A percentile compares a stretch with the other conserved stretches of the same genome.
These are phyloP conservation scores for Zygotorulaspora florentina DNA, from an alignment of 805 yeast genomes.

Conservation along the genomic window DNA sequence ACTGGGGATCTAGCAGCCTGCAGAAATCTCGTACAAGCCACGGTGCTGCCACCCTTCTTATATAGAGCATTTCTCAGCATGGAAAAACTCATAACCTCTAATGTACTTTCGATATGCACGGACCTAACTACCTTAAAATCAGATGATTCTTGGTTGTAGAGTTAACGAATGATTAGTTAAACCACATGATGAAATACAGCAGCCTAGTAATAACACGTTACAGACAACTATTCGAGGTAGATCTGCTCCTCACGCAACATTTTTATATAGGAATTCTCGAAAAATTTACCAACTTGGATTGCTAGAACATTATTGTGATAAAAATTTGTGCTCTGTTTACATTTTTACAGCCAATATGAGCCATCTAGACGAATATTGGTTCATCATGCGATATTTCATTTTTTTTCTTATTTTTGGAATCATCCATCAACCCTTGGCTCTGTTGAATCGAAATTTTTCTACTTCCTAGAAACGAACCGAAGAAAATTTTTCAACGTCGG, in stretches of 20 bases:
- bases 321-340: no score
- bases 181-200: neutral
- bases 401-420: neutral
- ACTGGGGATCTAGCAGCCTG: neutral
- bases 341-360: neutral
- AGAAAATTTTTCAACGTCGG: neutral
- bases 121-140: neutral
- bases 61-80: constrained; percentile 3
- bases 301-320: no score
- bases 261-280: neutral
- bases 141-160: neutral
- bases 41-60: constrained; percentile 3
- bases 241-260: neutral
- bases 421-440: neutral
- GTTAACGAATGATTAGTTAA: neutral
- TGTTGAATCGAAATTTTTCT: neutral
- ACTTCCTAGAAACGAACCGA: neutral
- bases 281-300: no score
- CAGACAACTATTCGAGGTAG: neutral
- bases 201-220: neutral
- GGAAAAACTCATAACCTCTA: constrained; percentile 7
- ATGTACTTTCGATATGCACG: neutral
- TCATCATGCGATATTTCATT: neutral
- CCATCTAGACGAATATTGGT: no score
- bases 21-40: neutral